A percentile compares a stretch with the other conserved stretches of the same genome.
Conservation (phyloP, 2,329 filamentous ascomycete genomes). For the Ophiostoma montium region DNA sequence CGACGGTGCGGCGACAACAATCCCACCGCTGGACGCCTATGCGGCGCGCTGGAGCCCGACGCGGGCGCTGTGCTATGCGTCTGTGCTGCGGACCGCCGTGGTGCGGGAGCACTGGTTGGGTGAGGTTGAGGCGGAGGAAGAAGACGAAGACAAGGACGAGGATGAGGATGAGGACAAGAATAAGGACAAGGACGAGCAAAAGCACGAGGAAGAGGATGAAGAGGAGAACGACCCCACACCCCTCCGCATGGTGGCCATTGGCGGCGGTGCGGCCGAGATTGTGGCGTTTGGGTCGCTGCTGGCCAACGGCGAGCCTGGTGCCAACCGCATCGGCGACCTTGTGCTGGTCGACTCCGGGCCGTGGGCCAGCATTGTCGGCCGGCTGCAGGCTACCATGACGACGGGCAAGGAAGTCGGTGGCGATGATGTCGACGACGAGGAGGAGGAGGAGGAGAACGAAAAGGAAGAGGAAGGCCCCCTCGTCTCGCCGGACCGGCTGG, state of each 20-base stretch:
- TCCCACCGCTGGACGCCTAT: constrained; percentile 56
- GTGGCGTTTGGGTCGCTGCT: constrained; percentile 36
- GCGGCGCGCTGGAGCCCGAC: constrained; percentile 83
- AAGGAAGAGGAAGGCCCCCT: constrained; percentile 16
- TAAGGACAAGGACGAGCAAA: not conserved
- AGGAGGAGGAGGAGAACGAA: not conserved
- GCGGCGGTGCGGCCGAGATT: constrained; percentile 49
- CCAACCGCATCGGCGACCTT: constrained; percentile 26
- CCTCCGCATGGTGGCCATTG: constrained; percentile 21
- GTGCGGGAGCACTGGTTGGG: constrained; percentile 10
- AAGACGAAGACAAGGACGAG: not conserved
- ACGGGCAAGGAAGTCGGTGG: constrained; percentile 12
- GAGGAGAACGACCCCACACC: not conserved
- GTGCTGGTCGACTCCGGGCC: constrained; percentile 69
- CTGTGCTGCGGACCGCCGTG: constrained; percentile 27
- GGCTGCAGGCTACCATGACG: constrained; percentile 39
- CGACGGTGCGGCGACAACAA: not conserved
- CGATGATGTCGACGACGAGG: constrained; percentile 25
- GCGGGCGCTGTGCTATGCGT: constrained; percentile 67
- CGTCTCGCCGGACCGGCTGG: constrained; percentile 25
- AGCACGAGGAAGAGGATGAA: not conserved
- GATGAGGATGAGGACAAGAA: not conserved
- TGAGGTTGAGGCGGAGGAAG: too few species aligned
- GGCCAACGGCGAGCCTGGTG: constrained; percentile 9
- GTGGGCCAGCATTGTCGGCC: constrained; percentile 51